These are phyloP conservation scores for Hibiscus tridactylites DNA, from an alignment of 345 rosid genomes.

Conservation along the genomic window DNA sequence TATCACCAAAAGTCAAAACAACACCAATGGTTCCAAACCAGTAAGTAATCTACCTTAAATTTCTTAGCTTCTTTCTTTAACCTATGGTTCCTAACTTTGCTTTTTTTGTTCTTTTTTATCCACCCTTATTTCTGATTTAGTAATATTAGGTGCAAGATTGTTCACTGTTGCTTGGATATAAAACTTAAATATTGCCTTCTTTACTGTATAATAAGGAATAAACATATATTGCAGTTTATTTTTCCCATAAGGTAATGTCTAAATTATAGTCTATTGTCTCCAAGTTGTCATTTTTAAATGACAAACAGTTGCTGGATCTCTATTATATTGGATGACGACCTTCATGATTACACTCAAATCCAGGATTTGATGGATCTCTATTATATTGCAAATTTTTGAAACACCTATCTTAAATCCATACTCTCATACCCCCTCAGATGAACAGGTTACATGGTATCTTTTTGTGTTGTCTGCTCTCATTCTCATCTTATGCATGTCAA, in stretches of 20 bases:
- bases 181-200: background rate
- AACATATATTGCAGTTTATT: background rate
- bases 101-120: background rate
- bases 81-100: background rate
- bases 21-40: slow-evolving; percentile 72
- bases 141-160: background rate
- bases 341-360: background rate
- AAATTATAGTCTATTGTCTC: background rate
- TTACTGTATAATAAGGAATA: background rate
- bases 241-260: background rate
- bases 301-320: background rate
- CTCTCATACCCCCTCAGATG: background rate
- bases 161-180: background rate
- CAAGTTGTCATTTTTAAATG: background rate
- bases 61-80: background rate
- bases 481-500: background rate
- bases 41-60: slow-evolving; percentile 39
- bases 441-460: background rate
- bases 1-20: slow-evolving; percentile 54
- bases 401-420: background rate
- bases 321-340: background rate
- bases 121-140: background rate
- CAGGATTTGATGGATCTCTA: background rate
- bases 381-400: background rate
- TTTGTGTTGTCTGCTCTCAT: background rate